phyloP scores from a whole-genome alignment of 2,329 filamentous ascomycete genomes.

The Conoideocrella luteorostrata region DNA sequence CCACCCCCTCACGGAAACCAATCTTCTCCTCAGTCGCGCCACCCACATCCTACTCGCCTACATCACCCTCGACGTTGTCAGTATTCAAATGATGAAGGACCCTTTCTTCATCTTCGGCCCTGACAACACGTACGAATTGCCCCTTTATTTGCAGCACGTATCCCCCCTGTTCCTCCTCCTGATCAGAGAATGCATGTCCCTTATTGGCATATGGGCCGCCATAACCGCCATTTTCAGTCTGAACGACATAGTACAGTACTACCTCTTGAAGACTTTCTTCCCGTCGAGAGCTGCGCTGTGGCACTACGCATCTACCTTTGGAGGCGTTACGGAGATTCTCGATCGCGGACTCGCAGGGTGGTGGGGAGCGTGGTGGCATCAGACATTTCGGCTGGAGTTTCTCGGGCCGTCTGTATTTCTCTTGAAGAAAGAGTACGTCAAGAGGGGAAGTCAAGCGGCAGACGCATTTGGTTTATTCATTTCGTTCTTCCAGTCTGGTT shows the following conservation, averaged over 20 bases:
- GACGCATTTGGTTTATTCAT: slow-evolving; percentile 24
- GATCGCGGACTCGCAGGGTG: slow-evolving; percentile 70
- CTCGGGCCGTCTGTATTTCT: slow-evolving; percentile 50
- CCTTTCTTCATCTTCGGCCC: slow-evolving; percentile 64
- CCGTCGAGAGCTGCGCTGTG: slow-evolving; percentile 45
- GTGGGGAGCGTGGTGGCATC: slow-evolving; percentile 89
- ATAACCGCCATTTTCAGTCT: slow-evolving; percentile 56
- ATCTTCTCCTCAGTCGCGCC: slow-evolving; percentile 41
- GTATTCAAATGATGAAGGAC: slow-evolving; percentile 65
- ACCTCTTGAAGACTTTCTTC: slow-evolving; percentile 43
- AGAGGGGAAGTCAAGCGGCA: slow-evolving; percentile 19
- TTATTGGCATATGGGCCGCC: slow-evolving; percentile 51
- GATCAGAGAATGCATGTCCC: slow-evolving; percentile 51
- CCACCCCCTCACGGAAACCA: slow-evolving; percentile 32
- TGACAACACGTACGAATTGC: slow-evolving; percentile 26
- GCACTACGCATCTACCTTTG: slow-evolving; percentile 50
- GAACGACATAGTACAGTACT: slow-evolving; percentile 50
- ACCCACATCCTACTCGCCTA: slow-evolving; percentile 49
- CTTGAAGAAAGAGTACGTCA: slow-evolving; percentile 31
- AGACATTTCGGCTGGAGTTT: slow-evolving; percentile 74
- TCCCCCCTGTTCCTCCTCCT: slow-evolving; percentile 40
- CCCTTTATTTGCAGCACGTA: slow-evolving; percentile 36
- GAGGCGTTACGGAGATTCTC: slow-evolving; percentile 47
- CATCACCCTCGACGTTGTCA: slow-evolving; percentile 62
- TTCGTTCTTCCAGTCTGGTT: slow-evolving; percentile 57